These are phyloP conservation scores for Kurtzmaniella fragi DNA, from an alignment of 805 yeast species.

Conservation along the genomic window DNA sequence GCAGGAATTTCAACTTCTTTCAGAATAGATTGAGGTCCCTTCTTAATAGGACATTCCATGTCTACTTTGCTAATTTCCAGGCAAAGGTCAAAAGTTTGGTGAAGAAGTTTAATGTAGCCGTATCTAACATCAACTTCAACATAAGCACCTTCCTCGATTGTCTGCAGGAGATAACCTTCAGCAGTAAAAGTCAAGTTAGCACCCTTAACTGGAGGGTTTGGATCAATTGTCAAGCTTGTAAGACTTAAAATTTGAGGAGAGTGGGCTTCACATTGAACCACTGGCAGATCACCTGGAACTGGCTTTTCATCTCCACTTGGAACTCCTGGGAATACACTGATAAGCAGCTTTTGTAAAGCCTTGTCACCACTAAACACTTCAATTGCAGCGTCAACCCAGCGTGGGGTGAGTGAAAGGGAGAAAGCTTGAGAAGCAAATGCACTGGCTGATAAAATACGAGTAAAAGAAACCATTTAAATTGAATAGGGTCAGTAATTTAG, in stretches of 20 bases:
- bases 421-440: constrained; percentile 1
- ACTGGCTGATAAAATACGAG: constrained; percentile 7
- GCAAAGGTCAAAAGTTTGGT: constrained; percentile 90
- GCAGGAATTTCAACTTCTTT: constrained; percentile 80
- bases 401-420: no score
- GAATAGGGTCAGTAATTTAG: no score
- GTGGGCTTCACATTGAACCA: constrained; percentile 66
- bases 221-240: constrained; percentile 54
- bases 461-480: constrained; percentile 17
- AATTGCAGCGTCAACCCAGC: constrained; percentile 1
- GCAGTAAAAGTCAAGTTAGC: constrained; percentile 76
- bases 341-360: not conserved
- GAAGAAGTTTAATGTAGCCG: constrained; percentile 83
- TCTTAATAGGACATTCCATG: constrained; percentile 73
- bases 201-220: constrained; percentile 92
- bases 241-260: constrained; percentile 62
- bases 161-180: constrained; percentile 51
- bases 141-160: constrained; percentile 79
- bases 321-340: constrained; percentile 22
- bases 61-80: constrained; percentile 82
- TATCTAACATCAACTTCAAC: constrained; percentile 91
- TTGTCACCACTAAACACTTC: not conserved
- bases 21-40: constrained; percentile 61
- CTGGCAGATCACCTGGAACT: constrained; percentile 88
- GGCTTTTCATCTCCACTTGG: constrained; percentile 48